Percentiles rank a stretch among this genome's conserved stretches.
Conservation (phyloP, 805 yeast genomes). For the Tetrapisispora fleetii region DNA sequence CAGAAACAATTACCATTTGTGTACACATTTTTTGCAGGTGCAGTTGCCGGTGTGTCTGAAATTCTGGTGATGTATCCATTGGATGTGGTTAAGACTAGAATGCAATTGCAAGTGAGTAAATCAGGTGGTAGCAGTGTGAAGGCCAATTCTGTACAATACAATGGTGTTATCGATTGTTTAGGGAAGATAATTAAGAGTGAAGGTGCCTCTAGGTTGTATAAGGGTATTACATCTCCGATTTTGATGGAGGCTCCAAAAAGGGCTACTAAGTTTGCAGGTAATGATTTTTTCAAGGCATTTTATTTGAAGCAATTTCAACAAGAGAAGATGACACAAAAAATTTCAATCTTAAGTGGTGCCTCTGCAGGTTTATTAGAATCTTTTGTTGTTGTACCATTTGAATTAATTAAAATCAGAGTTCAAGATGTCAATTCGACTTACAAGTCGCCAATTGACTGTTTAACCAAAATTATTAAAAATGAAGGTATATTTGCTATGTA, state of each 20-base stretch:
- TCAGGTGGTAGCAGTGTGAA: constrained; percentile 20
- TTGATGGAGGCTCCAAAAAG: constrained; percentile 99
- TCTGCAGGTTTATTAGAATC: constrained; percentile 97
- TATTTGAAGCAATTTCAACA: constrained; percentile 60
- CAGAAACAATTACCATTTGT: constrained; percentile 52
- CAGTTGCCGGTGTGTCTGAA: constrained; percentile 95
- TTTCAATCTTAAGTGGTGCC: constrained; percentile 90
- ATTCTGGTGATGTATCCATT: constrained; percentile 91
- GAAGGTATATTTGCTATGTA: constrained; percentile 82
- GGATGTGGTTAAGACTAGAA: constrained; percentile 94
- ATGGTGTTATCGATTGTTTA: constrained; percentile 77
- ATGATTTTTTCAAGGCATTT: constrained; percentile 89
- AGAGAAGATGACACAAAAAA: constrained; percentile 57
- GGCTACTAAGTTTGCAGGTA: constrained; percentile 97
- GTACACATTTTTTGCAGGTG: constrained; percentile 88
- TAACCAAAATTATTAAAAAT: constrained; percentile 54
- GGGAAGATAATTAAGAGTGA: constrained; percentile 76
- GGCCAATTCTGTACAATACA: constrained; percentile 34
- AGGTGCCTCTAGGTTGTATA: constrained; percentile 74
- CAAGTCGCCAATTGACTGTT: constrained; percentile 77
- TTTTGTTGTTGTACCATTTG: constrained; percentile 96
- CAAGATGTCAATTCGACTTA: constrained; percentile 81
- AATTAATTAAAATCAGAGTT: constrained; percentile 85
- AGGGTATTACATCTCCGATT: constrained; percentile 93
- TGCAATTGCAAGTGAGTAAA: constrained; percentile 62